These are phyloP conservation scores for Hylodesmum podocarpum DNA, from an alignment of 306 rosid genomes.

Conservation along the genomic window DNA sequence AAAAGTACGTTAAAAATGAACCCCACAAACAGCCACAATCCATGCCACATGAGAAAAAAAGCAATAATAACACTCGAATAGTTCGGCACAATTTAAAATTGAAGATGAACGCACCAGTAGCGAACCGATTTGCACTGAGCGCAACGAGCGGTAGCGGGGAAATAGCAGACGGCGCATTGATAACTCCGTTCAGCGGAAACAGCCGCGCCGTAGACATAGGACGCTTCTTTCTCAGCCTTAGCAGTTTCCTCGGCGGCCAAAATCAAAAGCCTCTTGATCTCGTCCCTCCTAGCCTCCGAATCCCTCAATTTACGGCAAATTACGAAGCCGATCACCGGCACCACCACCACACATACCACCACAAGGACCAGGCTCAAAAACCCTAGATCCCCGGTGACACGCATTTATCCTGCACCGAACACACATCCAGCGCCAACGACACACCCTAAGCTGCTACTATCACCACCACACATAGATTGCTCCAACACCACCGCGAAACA, in stretches of 20 bases:
- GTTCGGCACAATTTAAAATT: background rate
- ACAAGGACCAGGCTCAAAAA: slow-evolving; percentile 65
- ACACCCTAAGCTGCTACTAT: slow-evolving; percentile 37
- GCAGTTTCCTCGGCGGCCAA: slow-evolving; percentile 76
- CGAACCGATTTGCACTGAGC: slow-evolving; percentile 83
- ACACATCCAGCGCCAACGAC: slow-evolving; percentile 54
- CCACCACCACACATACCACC: slow-evolving; percentile 44
- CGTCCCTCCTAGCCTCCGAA: slow-evolving; percentile 65
- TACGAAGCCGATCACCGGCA: slow-evolving; percentile 53
- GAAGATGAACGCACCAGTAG: slow-evolving; percentile 61
- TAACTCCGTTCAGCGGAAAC: slow-evolving; percentile 13
- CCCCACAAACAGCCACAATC: background rate
- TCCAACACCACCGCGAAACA: slow-evolving; percentile 2
- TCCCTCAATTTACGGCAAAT: slow-evolving; percentile 65
- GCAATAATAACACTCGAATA: background rate
- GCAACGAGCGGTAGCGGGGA: slow-evolving; percentile 77
- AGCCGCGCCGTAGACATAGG: slow-evolving; percentile 30
- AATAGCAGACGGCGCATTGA: slow-evolving; percentile 73
- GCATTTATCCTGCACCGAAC: slow-evolving; percentile 71
- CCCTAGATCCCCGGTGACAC: slow-evolving; percentile 77
- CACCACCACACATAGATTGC: slow-evolving; percentile 54
- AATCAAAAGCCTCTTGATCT: slow-evolving; percentile 74
- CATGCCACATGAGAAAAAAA: background rate
- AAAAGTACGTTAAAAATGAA: background rate
- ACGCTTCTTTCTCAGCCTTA: slow-evolving; percentile 76